Evolutionary conservation across 2,329 filamentous ascomycete species (phyloP).

Genomic region (Verticillium dahliae): DNA sequence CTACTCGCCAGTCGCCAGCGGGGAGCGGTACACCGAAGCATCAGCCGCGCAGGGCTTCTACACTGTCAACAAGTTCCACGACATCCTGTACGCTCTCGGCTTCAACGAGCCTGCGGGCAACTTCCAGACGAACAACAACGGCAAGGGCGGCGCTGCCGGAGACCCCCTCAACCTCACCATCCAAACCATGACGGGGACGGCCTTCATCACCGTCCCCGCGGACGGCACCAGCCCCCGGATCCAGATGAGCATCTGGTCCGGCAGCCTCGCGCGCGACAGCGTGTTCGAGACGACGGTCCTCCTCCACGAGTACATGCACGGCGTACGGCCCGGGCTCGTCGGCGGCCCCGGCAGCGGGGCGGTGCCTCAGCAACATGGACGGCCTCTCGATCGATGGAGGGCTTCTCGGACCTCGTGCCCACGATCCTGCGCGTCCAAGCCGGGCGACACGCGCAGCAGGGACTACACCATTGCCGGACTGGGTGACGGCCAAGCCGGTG

Average conservation of each 20-base stretch:
- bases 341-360: constrained; percentile 40
- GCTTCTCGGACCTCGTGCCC: constrained; percentile 43
- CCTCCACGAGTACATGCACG: constrained; percentile 3
- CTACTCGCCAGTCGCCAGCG: constrained; percentile 21
- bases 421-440: constrained; percentile 38
- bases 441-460: constrained; percentile 32
- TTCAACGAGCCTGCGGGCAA: constrained; percentile 48
- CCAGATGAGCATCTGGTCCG: neutral
- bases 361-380: constrained; percentile 34
- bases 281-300: neutral
- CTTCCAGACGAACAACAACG: constrained; percentile 46
- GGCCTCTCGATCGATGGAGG: constrained; percentile 44
- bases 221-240: neutral
- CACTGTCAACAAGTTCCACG: constrained; percentile 47
- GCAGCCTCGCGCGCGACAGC: neutral
- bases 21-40: constrained; percentile 37
- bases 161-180: constrained; percentile 44
- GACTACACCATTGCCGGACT: constrained; percentile 39
- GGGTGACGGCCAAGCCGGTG: constrained; percentile 28
- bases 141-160: constrained; percentile 34
- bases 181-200: constrained; percentile 37
- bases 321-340: neutral
- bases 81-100: constrained; percentile 45
- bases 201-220: neutral
- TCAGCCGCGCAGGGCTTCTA: constrained; percentile 50